phyloP scores from a whole-genome alignment of 225 moss, liverwort and hornwort genomes.

The Polytrichum formosum region DNA sequence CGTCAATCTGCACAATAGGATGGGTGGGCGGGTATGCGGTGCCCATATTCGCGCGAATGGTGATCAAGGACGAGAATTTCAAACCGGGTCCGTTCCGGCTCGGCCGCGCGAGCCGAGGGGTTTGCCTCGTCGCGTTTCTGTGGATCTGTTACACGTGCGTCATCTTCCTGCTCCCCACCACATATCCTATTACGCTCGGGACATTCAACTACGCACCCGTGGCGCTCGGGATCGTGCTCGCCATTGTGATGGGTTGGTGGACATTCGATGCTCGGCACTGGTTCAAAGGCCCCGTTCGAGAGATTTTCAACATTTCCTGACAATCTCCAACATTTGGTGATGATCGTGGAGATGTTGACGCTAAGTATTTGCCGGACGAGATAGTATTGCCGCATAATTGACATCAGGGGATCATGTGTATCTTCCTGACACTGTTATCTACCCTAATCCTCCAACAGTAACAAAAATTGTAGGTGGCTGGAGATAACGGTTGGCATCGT shows the following conservation, averaged over 20 bases:
- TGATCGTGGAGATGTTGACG: too few relatives aligned
- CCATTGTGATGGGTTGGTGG: slow-evolving; percentile 73
- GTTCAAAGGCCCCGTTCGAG: slow-evolving; percentile 50
- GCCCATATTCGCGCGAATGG: slow-evolving; percentile 74
- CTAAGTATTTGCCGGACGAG: too few relatives aligned
- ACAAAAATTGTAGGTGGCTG: too few relatives aligned
- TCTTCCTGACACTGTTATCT: too few relatives aligned
- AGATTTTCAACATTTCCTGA: slow-evolving; percentile 16
- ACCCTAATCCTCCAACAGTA: too few relatives aligned
- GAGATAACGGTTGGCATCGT: too few relatives aligned
- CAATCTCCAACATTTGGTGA: too few relatives aligned
- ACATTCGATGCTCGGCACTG: slow-evolving; percentile 51
- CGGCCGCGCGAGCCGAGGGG: slow-evolving; percentile 57
- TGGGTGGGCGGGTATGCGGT: slow-evolving; percentile 92
- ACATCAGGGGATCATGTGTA: too few relatives aligned
- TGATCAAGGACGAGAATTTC: slow-evolving; percentile 60
- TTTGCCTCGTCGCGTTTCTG: slow-evolving; percentile 66
- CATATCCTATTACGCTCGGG: slow-evolving; percentile 41
- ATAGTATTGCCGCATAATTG: too few relatives aligned
- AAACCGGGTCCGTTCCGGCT: slow-evolving; percentile 69
- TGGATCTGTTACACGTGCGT: slow-evolving; percentile 75
- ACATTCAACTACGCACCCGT: slow-evolving; percentile 82
- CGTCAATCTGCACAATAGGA: slow-evolving; percentile 79
- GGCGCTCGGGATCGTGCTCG: slow-evolving; percentile 46
- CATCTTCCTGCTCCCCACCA: slow-evolving; percentile 62